Percentiles rank a stretch among this genome's conserved stretches.
Conservation (phyloP, 2,329 filamentous ascomycete genomes). For the Dactylellina haptotyla region DNA sequence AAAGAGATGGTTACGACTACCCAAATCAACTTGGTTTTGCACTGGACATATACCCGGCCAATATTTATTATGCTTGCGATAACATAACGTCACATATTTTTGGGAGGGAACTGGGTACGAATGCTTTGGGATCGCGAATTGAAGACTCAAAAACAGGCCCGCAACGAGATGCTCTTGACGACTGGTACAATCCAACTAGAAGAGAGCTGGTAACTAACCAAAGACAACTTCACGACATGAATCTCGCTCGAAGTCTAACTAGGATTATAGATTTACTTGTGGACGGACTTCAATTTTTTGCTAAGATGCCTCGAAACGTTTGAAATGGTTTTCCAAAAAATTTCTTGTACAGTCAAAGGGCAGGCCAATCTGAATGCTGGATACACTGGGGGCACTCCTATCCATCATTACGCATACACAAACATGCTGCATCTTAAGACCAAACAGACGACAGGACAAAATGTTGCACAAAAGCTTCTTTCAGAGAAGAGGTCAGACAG, state of each 20-base stretch:
- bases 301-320: conserved; percentile 26
- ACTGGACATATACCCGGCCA: conserved; percentile 50
- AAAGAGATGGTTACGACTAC: conserved; percentile 22
- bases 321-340: conserved; percentile 8
- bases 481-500: conserved; percentile 15
- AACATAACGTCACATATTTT: conserved; percentile 53
- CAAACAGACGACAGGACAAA: not conserved
- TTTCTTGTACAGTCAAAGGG: conserved; percentile 5
- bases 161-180: conserved; percentile 35
- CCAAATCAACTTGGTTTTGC: conserved; percentile 10
- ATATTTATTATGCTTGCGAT: conserved; percentile 55
- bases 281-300: conserved; percentile 42
- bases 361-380: conserved; percentile 1
- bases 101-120: conserved; percentile 40
- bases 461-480: conserved; percentile 39
- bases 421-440: conserved; percentile 18
- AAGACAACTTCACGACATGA: not conserved
- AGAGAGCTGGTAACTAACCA: conserved; percentile 20
- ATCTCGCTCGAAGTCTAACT: not conserved
- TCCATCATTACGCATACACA: conserved; percentile 41
- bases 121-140: conserved; percentile 9
- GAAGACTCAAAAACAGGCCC: conserved; percentile 1
- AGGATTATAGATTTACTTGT: conserved; percentile 24
- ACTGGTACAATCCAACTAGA: conserved; percentile 35
- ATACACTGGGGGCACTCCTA: conserved; percentile 24